Evolutionary conservation across 352 stramenopile genomes (phyloP), one percentile per base, ranked within the genome.

Genomic region (Phytophthora chlamydospora): DNA sequence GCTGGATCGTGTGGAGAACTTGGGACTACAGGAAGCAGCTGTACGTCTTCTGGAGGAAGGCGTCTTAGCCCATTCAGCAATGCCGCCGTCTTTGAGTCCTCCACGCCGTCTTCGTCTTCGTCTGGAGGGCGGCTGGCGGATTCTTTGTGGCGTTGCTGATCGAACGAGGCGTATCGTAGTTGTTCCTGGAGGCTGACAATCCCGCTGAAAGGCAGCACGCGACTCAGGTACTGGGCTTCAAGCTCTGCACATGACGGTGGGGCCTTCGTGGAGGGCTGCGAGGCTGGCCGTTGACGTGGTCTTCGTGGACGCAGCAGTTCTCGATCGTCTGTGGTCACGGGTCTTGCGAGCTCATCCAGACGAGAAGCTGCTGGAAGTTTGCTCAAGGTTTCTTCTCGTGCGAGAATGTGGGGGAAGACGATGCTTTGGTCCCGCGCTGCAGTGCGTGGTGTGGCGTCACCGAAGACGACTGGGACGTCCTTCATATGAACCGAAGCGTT

Each of bases 211-310:
- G 82, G 77, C 12, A 89, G 62, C 6, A 61, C 29, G 8, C 55
- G 46, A 58, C 85, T 78, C 7, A 90, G 66, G 38, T 83, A 83
- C 14, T 65, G 49, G 29, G 85, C 77, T 59, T 89, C 73, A 7
- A 75, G 21, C 14, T 80, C 66, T 0, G 66, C 65, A 42, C 76
- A 89, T 0, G 70, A 74, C 6, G 62, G 68, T 4, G 61, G 61
- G 4, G 31, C 17, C 24, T 32, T 61, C 24, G 38, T 52, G 17
- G 4, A 2, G 34, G 38, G 17, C 7, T 65, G 53, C 9, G 57
- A 56, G 24, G 24, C 19, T 12, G 57, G 50, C 7, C 48, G 60
- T 34, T 68, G 41, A 36, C 32, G 45, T 17, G 36, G 43, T 8
- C 9, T 54, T 61, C 41, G 31, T 34, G 44, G 35, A 32, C 47